Conservation (phyloP, 2,329 filamentous ascomycete genomes). For the Verticillium isaacii region DNA sequence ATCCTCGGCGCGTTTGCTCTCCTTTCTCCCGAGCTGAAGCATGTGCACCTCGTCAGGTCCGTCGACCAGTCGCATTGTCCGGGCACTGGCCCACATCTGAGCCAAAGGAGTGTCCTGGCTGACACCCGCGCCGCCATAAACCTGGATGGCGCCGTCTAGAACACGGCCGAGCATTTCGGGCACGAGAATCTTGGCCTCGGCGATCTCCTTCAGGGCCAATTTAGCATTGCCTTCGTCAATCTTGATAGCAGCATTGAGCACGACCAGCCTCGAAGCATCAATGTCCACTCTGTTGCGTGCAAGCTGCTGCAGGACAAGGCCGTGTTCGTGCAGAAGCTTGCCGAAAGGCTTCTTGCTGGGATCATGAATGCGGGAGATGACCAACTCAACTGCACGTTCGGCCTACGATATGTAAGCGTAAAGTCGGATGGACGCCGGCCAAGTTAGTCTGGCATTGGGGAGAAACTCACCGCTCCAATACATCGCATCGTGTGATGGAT, state of each 20-base stretch:
- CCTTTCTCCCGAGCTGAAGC: slow-evolving; percentile 73
- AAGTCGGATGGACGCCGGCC: no score
- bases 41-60: slow-evolving; percentile 95
- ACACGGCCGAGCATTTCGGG: slow-evolving; percentile 80
- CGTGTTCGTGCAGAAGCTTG: slow-evolving; percentile 80
- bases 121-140: slow-evolving; percentile 86
- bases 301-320: slow-evolving; percentile 92
- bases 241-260: slow-evolving; percentile 90
- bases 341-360: slow-evolving; percentile 86
- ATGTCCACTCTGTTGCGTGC: slow-evolving; percentile 90
- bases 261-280: slow-evolving; percentile 80
- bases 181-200: slow-evolving; percentile 91
- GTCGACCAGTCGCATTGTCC: slow-evolving; percentile 83
- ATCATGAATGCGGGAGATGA: slow-evolving; percentile 93
- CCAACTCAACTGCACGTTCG: slow-evolving; percentile 88
- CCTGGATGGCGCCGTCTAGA: slow-evolving; percentile 91
- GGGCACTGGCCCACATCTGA: slow-evolving; percentile 72
- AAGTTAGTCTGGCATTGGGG: not conserved
- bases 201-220: slow-evolving; percentile 85
- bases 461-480: slow-evolving; percentile 67
- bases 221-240: slow-evolving; percentile 90
- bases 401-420: slow-evolving; percentile 39
- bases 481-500: slow-evolving; percentile 98
- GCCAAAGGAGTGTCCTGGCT: slow-evolving; percentile 92
- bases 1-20: slow-evolving; percentile 65